phyloP scores from a whole-genome alignment of 768 basidiomycete species.

The Lactarius sanguifluus region DNA sequence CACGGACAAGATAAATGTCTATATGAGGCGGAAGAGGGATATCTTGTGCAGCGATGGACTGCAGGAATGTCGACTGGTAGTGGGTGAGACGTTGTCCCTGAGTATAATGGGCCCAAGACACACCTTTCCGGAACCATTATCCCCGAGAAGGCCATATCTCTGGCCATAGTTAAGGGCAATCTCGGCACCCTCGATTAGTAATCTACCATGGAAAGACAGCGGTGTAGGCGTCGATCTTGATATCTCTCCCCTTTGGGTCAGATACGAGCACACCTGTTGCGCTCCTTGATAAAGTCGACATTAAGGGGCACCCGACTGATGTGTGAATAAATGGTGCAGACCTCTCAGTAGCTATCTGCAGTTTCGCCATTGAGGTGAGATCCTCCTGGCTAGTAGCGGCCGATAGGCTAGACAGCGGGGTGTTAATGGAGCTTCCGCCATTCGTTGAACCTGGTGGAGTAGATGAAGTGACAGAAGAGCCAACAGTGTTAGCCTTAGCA shows the following conservation, averaged over 20 bases:
- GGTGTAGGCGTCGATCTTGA: conserved; percentile 98
- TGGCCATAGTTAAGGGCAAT: conserved; percentile 87
- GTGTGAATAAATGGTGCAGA: conserved; percentile 35
- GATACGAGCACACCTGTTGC: conserved; percentile 91
- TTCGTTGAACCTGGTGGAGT: conserved; percentile 63
- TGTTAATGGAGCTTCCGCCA: conserved; percentile 58
- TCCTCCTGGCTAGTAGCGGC: conserved; percentile 82
- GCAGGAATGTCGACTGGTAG: conserved; percentile 86
- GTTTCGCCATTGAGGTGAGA: conserved; percentile 81
- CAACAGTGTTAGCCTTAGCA: conserved; percentile 43
- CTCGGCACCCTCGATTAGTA: conserved; percentile 70
- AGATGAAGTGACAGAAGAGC: conserved; percentile 52
- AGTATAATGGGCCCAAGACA: conserved; percentile 25
- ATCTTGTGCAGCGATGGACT: conserved; percentile 94
- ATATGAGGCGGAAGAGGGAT: conserved; percentile 93
- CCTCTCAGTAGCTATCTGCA: conserved; percentile 89
- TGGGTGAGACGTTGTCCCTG: conserved; percentile 21
- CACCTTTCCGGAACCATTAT: conserved; percentile 99
- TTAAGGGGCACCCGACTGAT: conserved; percentile 21
- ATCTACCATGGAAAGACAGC: conserved; percentile 93
- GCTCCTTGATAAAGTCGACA: conserved; percentile 53
- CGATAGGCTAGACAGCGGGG: conserved; percentile 80
- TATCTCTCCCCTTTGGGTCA: conserved; percentile 89
- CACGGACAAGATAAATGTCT: conserved; percentile 95
- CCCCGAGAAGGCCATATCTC: conserved; percentile 91